Evolutionary conservation across 257 asterid species (phyloP), one percentile per base, ranked within the genome.

Genomic region (Leptodermis oblonga): DNA sequence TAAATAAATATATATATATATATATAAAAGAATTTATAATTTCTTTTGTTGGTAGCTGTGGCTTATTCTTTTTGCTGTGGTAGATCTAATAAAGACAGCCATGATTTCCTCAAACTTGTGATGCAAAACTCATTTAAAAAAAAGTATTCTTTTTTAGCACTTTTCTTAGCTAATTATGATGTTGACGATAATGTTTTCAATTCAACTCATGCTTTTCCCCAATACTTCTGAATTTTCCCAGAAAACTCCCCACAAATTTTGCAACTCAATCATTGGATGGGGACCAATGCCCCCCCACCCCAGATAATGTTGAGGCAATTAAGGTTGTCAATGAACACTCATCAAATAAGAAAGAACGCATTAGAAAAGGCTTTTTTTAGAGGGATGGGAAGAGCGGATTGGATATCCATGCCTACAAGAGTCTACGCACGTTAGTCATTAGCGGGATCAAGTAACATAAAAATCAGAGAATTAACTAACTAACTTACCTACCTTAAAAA

Each of bases 71-170:
- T 77, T n/a, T n/a, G n/a, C n/a, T 74, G 55, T 71, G 67, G 61
- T 66, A 62, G 74, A 81, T 80, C 74, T 73, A 55, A 56, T 81
- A 84, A 85, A 70, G 85, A 81, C 88, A 82, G 65, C 85, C 87
- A 85, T 77, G 80, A 79, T 80, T 81, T 87, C 80, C 81, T 74
- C 85, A 80, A 74, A 71, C 85, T 82, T 78, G 42, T 78, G 70
- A 68, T 68, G 73, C 39, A 61, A 64, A 74, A 68, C 68, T 59
- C 37, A 68, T 26, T 56, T 56, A 28, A 12, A 39, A 72, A 70
- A 59, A 36, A 56, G 4, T 18, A n/a, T 26, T 31, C 41, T 41
- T 73, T 73, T 65, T 23, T 42, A 20, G 67, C 67, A 70, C 49
- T 76, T 78, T 77, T 49, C 59, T 62, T 33, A 59, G 41, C 70